Base-by-base conservation (phyloP, 352 stramenopile species). In the Phytophthora litchii region DNA sequence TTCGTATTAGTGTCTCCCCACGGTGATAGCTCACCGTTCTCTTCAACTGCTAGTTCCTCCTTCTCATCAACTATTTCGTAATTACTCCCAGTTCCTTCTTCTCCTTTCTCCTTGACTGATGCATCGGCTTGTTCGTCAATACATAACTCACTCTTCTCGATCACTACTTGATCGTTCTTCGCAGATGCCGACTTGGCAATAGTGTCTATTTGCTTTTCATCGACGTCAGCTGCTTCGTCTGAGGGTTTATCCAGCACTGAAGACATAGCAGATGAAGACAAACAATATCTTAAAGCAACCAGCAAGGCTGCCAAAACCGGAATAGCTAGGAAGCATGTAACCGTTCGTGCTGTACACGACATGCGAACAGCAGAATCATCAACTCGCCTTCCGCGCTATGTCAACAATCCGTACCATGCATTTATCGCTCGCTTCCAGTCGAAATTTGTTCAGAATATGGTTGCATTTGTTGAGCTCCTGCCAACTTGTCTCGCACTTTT, bases 401-500 rank as follows among this genome's bases (percentile, higher is more conserved):
- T n/a, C n/a, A n/a, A 31, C 25, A 31, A 31, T 31, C 25, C 25
- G 25, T 31, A 31, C 19, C 32, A 52, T 20, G 10, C 19, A 60
- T 23, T 25, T 53, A 20, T 49, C 45, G 21, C 12, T 43, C 27
- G 8, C 17, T 50, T 59, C 60, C 45, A 59, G 31, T 13, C 12
- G 38, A 50, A 43, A 21, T 20, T 68, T 49, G 42, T 69, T 72
- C 64, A 69, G 58, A 72, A 60, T 67, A 63, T 20, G 54, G 42
- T 65, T 68, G 58, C 51, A 72, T 72, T 72, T 68, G 58, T 60
- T 61, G 64, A 47, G 38, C 46, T 69, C 54, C 32, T 41, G 35
- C 49, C 46, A 52, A 35, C 46, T 64, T 50, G 52, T 62, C 43
- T 71, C 41, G 48, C 21, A 19, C 20, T 4, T 37, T 44, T 37